Conservation (phyloP, 805 yeast genomes). For the Ogataea paradorogensis region DNA sequence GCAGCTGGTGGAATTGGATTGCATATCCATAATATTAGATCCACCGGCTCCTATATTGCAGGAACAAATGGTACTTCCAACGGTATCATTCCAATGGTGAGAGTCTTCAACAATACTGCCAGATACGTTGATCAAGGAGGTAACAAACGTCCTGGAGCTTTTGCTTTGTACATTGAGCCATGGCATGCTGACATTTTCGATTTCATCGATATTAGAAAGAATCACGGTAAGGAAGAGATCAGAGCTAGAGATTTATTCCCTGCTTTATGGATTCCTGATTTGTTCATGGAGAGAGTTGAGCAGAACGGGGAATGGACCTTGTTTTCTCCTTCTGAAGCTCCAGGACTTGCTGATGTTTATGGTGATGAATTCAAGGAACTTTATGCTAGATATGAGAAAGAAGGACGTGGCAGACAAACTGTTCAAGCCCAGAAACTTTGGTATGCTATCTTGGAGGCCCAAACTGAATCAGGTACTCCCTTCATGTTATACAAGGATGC, state of each 20-base stretch:
- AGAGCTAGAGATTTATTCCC: slow-evolving; percentile 63
- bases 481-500: slow-evolving; percentile 65
- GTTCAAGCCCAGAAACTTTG: slow-evolving; percentile 60
- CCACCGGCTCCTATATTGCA: slow-evolving; percentile 59
- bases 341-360: slow-evolving; percentile 52
- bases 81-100: slow-evolving; percentile 61
- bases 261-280: slow-evolving; percentile 61
- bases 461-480: slow-evolving; percentile 65
- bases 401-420: slow-evolving; percentile 47
- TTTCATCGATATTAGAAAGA: slow-evolving; percentile 56
- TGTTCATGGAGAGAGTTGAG: slow-evolving; percentile 61
- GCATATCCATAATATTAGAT: slow-evolving; percentile 57
- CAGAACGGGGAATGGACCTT: slow-evolving; percentile 54
- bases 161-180: slow-evolving; percentile 59
- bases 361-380: slow-evolving; percentile 55
- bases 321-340: slow-evolving; percentile 58
- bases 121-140: slow-evolving; percentile 67
- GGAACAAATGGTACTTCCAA: slow-evolving; percentile 63
- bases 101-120: slow-evolving; percentile 62
- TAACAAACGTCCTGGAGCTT: slow-evolving; percentile 63
- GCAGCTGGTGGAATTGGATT: slow-evolving; percentile 64
- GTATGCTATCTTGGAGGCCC: slow-evolving; percentile 59
- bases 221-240: slow-evolving; percentile 62
- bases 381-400: slow-evolving; percentile 50
- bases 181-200: slow-evolving; percentile 63